Evolutionary conservation across 2,329 filamentous ascomycete genomes (phyloP), one percentile per base, ranked within the genome.

Genomic region (Fusarium napiforme): DNA sequence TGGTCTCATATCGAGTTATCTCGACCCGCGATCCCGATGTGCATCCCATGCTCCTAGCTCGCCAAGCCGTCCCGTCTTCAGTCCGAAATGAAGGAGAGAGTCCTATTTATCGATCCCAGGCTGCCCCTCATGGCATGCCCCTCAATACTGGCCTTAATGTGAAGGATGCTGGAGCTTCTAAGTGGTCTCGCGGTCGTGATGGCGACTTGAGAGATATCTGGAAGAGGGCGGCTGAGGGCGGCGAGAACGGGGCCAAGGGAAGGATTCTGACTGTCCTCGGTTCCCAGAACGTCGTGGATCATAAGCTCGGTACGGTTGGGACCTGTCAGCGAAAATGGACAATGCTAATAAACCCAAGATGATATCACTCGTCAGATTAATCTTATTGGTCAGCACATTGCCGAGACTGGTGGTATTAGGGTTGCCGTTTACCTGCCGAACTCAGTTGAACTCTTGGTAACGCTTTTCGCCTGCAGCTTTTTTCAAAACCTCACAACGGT

Each of bases 391-490:
- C 89, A 90, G 77, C 90, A 95, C 78, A 88, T 94, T 75, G 86
- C 93, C 64, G 89, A 93, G 76, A 89, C 93, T 72, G 90, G 91
- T 63, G 90, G 90, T 42, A 92, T 91, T 80, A 92, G 91, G 56
- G 93, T 98, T 37, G 96, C 95, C 71, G 89, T 98, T 72, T 97
- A 97, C 81, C 87, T 98, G 64, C 94, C 95, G 47, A 98, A 99
- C 86, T 97, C 95, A 52, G 87, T 97, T 78, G 96, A 99, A 83
- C 90, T 97, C 69, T 85, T 99, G 56, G 88, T 90, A 39, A 88
- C 93, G 12, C 85, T 98, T 26, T 97, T 99, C 78, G 94, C 95
- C 64, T 95, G 93, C 81, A 91, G 93, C 72, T 98, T 98, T 84
- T 96, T 97, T 82, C 79, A 83, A 21, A 93, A 93, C 78, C 87